phyloP scores from a whole-genome alignment of 2,329 filamentous ascomycete genomes.

The Claviceps fusiformis region DNA sequence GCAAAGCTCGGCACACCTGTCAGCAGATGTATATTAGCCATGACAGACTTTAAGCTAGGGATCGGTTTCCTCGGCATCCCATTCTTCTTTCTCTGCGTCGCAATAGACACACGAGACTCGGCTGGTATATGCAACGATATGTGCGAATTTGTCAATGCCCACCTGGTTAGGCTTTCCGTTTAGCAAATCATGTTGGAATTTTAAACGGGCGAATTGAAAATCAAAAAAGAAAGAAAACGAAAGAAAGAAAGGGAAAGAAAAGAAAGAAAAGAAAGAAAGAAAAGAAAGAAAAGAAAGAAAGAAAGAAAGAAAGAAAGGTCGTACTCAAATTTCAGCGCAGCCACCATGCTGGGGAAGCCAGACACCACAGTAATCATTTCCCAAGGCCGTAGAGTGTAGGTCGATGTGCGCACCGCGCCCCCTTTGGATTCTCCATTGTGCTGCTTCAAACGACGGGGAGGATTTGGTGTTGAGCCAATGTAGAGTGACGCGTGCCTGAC shows the following conservation, averaged over 20 bases:
- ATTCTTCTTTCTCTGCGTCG: slow-evolving; percentile 36
- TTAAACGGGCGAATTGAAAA: slow-evolving; percentile 6
- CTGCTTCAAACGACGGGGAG: slow-evolving; percentile 69
- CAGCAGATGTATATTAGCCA: slow-evolving; percentile 72
- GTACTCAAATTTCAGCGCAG: slow-evolving; percentile 88
- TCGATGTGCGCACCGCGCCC: slow-evolving; percentile 65
- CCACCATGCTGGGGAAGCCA: slow-evolving; percentile 76
- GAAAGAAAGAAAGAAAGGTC: slow-evolving; percentile 12
- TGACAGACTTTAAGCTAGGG: slow-evolving; percentile 49
- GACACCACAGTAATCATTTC: slow-evolving; percentile 79
- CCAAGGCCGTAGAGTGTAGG: slow-evolving; percentile 63
- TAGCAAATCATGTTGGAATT: not conserved
- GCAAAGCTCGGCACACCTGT: slow-evolving; percentile 67
- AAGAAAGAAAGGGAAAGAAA: not conserved
- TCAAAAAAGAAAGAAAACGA: not conserved
- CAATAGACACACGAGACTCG: slow-evolving; percentile 42
- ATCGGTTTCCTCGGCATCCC: slow-evolving; percentile 43
- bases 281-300: too few species aligned
- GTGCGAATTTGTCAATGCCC: slow-evolving; percentile 84
- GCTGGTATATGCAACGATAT: slow-evolving; percentile 63
- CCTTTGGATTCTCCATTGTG: slow-evolving; percentile 80
- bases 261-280: too few species aligned
- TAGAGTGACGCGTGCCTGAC: slow-evolving; percentile 61
- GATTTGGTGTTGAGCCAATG: slow-evolving; percentile 84
- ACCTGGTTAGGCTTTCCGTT: slow-evolving; percentile 36